Evolutionary conservation across 306 rosid genomes (phyloP), one percentile per base, ranked within the genome.

Genomic region (Quercus wislizeni): DNA sequence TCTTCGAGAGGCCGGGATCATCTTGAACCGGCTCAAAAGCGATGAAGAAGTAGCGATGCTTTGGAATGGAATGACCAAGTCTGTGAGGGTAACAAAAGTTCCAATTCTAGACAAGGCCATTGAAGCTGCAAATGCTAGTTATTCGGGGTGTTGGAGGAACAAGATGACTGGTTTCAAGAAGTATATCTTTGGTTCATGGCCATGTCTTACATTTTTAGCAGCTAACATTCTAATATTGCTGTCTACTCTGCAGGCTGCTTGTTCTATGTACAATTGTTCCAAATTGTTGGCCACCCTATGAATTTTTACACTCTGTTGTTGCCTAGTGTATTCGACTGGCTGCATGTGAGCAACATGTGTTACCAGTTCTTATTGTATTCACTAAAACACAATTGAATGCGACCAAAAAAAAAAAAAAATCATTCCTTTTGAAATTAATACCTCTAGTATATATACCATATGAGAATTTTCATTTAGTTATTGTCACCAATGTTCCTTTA

Each of bases 1-100:
- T 30, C 55, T 76, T n/a, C 55, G 55, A 19, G 63, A 76, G 33
- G 54, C 31, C 0, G 55, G 80, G 74, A 64, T 76, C 38, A 5
- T 76, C 21, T 12, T 30, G 57, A 76, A 54, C 55, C 65, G 18
- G 7, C 38, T 69, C 4, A 78, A 70, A 27, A 64, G 71, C 13
- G 71, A 78, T 15, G 12, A 27, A 13, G 76, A 78, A 55, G 76
- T 46, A 18, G 76, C 81, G 6, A 9, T 25, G 49, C 27, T 70
- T 19, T 71, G 76, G 71, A 70, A 78, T 23, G 70, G 71, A 2
- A 78, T 78, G 70, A 57, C 70, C 0, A 78, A 38, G 10, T 56
- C 61, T 71, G 71, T 64, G 23, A 68, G 8, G n/a, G 72, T 76
- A 33, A 76, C 79, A 1, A 76, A 27, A 19, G 79, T 62, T 46